Evolutionary conservation across 2,329 filamentous ascomycete species (phyloP).

Genomic region (Fusarium avenaceum): DNA sequence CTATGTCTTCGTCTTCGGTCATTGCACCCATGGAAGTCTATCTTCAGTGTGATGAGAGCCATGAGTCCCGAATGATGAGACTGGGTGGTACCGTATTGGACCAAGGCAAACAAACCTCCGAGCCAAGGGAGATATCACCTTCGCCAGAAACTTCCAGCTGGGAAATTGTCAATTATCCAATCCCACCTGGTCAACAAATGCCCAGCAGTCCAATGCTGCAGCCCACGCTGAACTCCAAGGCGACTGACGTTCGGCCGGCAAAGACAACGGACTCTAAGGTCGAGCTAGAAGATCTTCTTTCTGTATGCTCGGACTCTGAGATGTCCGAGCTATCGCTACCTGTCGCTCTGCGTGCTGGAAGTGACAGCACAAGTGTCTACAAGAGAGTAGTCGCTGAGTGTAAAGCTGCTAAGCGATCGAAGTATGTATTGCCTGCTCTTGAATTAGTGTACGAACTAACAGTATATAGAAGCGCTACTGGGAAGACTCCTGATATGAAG

Average conservation of each 20-base stretch:
- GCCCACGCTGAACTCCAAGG: neutral
- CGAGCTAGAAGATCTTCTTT: neutral
- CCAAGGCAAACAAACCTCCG: neutral
- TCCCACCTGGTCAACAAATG: neutral
- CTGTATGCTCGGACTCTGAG: constrained; percentile 11
- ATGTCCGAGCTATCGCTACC: constrained; percentile 25
- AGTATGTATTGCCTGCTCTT: neutral
- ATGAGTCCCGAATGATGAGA: constrained; percentile 27
- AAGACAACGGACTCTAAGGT: neutral
- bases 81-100: neutral
- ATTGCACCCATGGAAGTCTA: constrained; percentile 37
- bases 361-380: neutral
- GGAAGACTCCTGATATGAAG: neutral
- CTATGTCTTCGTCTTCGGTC: constrained; percentile 1
- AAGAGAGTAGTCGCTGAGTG: neutral
- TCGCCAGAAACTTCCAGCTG: constrained; percentile 13
- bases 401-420: neutral
- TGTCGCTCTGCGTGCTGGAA: neutral
- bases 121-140: neutral
- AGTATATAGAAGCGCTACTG: neutral
- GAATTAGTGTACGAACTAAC: neutral
- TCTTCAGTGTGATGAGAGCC: constrained; percentile 27
- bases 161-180: constrained; percentile 7
- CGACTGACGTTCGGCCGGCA: neutral
- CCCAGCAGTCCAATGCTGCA: constrained; percentile 1